Base-by-base conservation (phyloP, 164 flowering plant genomes). In the Sextonia rubra region DNA sequence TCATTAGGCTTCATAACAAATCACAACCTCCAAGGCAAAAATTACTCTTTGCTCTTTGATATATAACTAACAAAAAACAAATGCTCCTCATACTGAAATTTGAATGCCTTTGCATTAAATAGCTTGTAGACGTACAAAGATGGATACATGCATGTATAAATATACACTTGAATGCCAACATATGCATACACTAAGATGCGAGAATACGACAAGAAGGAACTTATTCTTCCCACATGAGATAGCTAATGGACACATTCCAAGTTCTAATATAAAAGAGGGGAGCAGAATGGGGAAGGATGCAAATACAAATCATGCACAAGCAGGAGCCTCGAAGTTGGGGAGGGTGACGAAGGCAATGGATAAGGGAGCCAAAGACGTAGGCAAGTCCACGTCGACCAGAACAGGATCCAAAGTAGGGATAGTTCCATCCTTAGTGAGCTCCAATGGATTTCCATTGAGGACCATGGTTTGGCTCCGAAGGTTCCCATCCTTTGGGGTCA, bases 261-360 rank as follows among this genome's bases (percentile, higher is more conserved):
- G 44, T 37, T 37, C 44, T 37, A 37, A 1, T 37, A 7, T 37
- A 7, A 37, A 37, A 8, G 1, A 37, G 44, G 44, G 44, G 44
- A 37, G 58, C 17, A 52, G 14, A 52, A 12, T 52, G 11, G 44
- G 11, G 44, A 37, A 9, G n/a, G 7, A 66, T 66, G 8, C 11
- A 44, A 4, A 66, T 17, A 47, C 30, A 15, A 63, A 9, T 81
- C 76, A 81, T 25, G 63, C 75, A 78, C 99, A 94, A 60, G 89
- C 95, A 0, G 87, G 88, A 72, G 90, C 88, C 63, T 82, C 82
- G 30, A 90, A 86, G 75, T 86, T 76, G 18, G 93, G 93, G 18
- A 88, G 77, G 2, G 78, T 83, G 32, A 88, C 52, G 71, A 94
- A 92, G 26, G 91, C 89, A 23, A 94, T 88, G 68, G 99, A 94